Evolutionary conservation across 2,329 filamentous ascomycete species (phyloP), one percentile per base, ranked within the genome.

Genomic region (Aspergillus neotritici): DNA sequence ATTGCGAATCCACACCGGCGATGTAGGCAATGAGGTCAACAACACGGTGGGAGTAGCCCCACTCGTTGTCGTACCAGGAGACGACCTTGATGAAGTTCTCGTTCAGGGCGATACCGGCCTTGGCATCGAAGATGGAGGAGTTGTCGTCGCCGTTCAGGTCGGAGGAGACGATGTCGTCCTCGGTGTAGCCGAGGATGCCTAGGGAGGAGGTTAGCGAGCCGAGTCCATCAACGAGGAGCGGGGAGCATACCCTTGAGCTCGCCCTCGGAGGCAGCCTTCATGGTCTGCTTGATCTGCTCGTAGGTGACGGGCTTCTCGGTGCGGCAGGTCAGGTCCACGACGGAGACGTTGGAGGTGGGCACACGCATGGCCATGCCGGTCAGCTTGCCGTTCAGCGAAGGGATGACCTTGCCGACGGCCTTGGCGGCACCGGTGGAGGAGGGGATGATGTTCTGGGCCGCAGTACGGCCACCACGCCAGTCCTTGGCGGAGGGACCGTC

Each of bases 341-440:
- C 93, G 62, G 93, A 98, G 72, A 98, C 93, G 80, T 98, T 97
- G 80, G 87, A 75, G 61, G 93, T 97, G 61, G 93, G 93, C 48
- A 98, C 91, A 86, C 93, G 93, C 86, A 98, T 93, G 66, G 93
- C 82, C 93, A 98, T 97, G 78, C 93, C 93, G 58, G 93, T 98
- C 59, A 97, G 88, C 85, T 98, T 98, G 82, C 93, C 93, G 78
- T 97, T 97, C 60, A 98, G 84, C 61, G 82, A 77, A 62, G 93
- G 93, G 66, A 97, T 97, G 79, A 97, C 93, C 86, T 98, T 98
- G 78, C 93, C 93, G 77, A 98, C 93, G 69, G 93, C 93, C 88
- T 98, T 98, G 71, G 93, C 93, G 73, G 93, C 93, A 83, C 93
- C 93, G 57, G 93, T 98, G 82, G 87, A 94, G 79, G 83, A 88